Percentiles rank a stretch among this genome's conserved stretches.
These are phyloP conservation scores for Globisporangium sylvaticum DNA, from an alignment of 352 stramenopile species.

Conservation along the genomic window DNA sequence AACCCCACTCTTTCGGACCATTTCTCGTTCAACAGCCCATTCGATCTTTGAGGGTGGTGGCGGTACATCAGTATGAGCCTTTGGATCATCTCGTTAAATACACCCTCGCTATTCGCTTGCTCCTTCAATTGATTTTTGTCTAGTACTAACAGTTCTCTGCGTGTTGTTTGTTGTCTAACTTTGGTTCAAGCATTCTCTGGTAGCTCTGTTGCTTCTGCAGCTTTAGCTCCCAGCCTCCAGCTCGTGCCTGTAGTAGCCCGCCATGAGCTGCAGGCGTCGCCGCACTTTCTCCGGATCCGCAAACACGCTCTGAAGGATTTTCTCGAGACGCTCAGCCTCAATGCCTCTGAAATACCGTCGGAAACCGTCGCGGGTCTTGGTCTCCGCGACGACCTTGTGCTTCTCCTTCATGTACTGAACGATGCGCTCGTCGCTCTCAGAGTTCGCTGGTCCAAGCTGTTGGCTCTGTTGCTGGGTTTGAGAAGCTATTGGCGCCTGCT, in stretches of 20 bases:
- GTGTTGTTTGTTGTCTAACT: neutral
- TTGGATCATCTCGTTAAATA: constrained; percentile 4
- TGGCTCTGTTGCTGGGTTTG: neutral
- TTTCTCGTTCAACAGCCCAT: neutral
- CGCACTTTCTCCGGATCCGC: constrained; percentile 45
- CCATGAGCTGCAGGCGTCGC: constrained; percentile 69
- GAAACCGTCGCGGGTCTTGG: constrained; percentile 75
- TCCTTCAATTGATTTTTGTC: neutral
- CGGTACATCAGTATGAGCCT: neutral
- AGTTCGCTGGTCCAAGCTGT: constrained; percentile 36
- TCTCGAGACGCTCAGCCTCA: constrained; percentile 38
- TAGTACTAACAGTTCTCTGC: neutral
- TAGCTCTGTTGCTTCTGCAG: neutral
- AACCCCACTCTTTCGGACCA: neutral
- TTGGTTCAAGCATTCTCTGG: neutral
- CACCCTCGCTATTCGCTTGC: neutral
- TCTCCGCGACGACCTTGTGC: constrained; percentile 32
- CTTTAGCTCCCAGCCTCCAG: constrained; percentile 5
- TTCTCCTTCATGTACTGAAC: constrained; percentile 52
- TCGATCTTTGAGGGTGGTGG: neutral
- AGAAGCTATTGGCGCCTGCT: constrained; percentile 12
- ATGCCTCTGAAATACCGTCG: constrained; percentile 64
- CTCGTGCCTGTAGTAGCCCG: constrained; percentile 39
- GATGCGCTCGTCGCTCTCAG: constrained; percentile 39
- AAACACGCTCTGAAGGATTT: constrained; percentile 48